Percentiles rank a stretch among this genome's conserved stretches.
Evolutionary conservation across 1,139 yeast species (phyloP).

Genomic region (Suhomyces terraborum): DNA sequence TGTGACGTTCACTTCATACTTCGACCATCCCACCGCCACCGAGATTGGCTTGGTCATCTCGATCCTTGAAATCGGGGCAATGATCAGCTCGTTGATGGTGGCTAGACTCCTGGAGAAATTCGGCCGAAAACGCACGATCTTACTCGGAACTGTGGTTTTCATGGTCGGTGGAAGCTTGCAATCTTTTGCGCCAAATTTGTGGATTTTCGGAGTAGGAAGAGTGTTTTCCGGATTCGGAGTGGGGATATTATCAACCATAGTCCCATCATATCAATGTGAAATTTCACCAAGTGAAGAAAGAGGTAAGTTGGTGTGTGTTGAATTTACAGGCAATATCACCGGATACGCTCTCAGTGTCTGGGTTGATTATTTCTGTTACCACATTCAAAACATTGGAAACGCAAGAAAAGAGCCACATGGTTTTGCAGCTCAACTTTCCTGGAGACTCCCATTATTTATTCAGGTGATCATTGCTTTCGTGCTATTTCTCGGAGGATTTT

Average conservation of each 20-base stretch:
- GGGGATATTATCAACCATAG: constrained; percentile 54
- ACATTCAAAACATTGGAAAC: constrained; percentile 45
- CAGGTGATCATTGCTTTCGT: constrained; percentile 51
- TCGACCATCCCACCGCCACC: constrained; percentile 47
- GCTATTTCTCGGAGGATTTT: constrained; percentile 52
- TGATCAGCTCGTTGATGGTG: constrained; percentile 49
- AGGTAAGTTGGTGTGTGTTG: constrained; percentile 57
- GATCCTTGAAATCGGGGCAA: constrained; percentile 55
- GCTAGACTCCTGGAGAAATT: constrained; percentile 48
- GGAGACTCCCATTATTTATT: constrained; percentile 54
- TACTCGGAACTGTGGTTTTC: constrained; percentile 50
- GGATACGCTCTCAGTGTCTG: constrained; percentile 58
- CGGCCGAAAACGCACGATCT: constrained; percentile 52
- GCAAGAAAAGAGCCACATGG: constrained; percentile 39
- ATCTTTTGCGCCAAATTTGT: constrained; percentile 45
- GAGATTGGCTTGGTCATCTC: constrained; percentile 54
- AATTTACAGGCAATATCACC: constrained; percentile 54
- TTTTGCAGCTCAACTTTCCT: constrained; percentile 48
- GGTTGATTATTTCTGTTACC: constrained; percentile 56
- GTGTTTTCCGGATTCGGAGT: constrained; percentile 56
- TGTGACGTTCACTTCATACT: constrained; percentile 49
- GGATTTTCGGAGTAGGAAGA: constrained; percentile 50
- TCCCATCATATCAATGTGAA: constrained; percentile 58
- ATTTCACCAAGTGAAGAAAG: constrained; percentile 57
- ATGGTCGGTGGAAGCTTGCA: constrained; percentile 55